Base-by-base conservation (phyloP, 768 basidiomycete genomes). In the Coprinellus micaceus region DNA sequence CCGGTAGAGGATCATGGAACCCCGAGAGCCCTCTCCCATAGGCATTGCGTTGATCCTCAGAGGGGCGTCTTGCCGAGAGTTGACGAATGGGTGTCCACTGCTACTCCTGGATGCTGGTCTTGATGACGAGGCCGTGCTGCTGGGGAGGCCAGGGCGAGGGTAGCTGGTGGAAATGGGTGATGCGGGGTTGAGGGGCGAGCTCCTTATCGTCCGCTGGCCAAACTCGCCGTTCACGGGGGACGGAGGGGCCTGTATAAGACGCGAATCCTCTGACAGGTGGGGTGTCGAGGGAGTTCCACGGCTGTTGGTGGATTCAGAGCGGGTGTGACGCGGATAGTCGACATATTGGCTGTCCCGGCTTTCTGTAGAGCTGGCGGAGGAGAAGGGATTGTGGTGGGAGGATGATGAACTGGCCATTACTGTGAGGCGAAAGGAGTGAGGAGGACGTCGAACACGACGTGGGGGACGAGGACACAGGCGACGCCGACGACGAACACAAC, bases 1-100 rank as follows among this genome's bases (percentile, higher is more conserved):
- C 12, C 84, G 80, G 67, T 87, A 88, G 49, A 88, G 75, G 28
- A 88, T 72, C 86, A 88, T 87, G 45, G 82, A 83, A 0, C 82
- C 82, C 6, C 69, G 65, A 3, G 61, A 56, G 24, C 61, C 58
- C 3, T 40, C 54, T 6, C 59, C 63, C 24, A 37, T 19, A 2
- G 57, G 58, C 28, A 49, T 22, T 9, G 44, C 22, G 47, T 78
- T 74, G 64, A 19, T 67, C 60, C 40, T 63, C 15, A 46, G 66
- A 53, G 36, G 39, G 25, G n/a, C 55, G 50, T 49, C 43, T n/a
- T 47, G 50, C 21, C 25, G 39, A 29, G 19, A 7, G 30, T 39
- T 11, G 50, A 58, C 22, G 53, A 57, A 39, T 22, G 24, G 33
- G 53, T 54, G 33, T 52, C 63, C 59, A 62, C 71, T 54, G 66